A percentile compares a stretch with the other conserved stretches of the same genome.
These are phyloP conservation scores for Cladosporium austrohemisphaericum DNA, from an alignment of 2,329 filamentous ascomycete species.

Conservation along the genomic window DNA sequence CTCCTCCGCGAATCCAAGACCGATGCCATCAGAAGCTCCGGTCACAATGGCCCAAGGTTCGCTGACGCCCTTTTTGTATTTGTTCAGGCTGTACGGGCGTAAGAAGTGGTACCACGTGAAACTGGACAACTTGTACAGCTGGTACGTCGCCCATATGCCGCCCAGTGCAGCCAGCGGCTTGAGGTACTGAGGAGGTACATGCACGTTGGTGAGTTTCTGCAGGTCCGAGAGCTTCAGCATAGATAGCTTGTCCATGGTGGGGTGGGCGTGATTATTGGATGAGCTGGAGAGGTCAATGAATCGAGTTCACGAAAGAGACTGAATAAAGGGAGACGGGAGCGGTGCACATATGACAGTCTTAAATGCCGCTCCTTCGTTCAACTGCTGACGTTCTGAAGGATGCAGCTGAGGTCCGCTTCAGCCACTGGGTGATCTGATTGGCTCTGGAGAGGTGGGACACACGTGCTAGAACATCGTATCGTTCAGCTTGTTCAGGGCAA, in stretches of 20 bases:
- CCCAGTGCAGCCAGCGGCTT: conserved; percentile 19
- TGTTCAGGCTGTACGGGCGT: conserved; percentile 22
- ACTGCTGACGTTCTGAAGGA: too few species aligned
- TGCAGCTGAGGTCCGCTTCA: not conserved
- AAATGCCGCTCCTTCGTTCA: too few species aligned
- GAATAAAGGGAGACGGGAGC: too few species aligned
- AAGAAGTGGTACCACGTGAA: conserved; percentile 27
- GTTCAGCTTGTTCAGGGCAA: too few species aligned
- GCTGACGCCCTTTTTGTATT: conserved; percentile 20
- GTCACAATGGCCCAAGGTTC: conserved; percentile 48
- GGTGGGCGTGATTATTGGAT: too few species aligned
- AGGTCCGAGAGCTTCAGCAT: conserved; percentile 2
- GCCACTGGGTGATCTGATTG: conserved; percentile 4
- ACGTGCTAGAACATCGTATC: too few species aligned
- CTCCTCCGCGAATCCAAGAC: conserved; percentile 46
- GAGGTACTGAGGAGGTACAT: conserved; percentile 2
- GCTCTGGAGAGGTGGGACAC: too few species aligned
- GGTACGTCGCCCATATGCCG: conserved; percentile 19
- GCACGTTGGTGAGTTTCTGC: not conserved
- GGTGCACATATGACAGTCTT: too few species aligned
- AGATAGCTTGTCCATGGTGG: conserved; percentile 3
- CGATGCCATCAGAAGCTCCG: conserved; percentile 53
- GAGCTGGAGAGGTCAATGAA: too few species aligned
- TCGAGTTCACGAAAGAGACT: not conserved
- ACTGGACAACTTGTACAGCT: conserved; percentile 21